A percentile compares a stretch with the other conserved stretches of the same genome.
Conservation (phyloP, 139 green algal genomes). For the Zygnema cylindricum region DNA sequence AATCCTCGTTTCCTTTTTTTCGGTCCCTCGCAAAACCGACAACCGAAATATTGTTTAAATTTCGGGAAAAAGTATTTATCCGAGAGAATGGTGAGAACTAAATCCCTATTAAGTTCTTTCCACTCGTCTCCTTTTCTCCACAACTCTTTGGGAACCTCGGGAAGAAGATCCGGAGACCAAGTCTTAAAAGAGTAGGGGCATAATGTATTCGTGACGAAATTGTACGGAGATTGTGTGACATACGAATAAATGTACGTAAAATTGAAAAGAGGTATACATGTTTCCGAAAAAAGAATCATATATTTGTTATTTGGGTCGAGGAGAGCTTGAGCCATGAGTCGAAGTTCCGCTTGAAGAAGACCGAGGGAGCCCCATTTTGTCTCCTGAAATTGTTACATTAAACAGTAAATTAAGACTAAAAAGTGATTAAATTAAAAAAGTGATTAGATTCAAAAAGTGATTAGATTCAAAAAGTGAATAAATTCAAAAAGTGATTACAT, state of each 20-base stretch:
- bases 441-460: no score
- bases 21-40: background rate
- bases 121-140: conserved; percentile 33
- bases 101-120: conserved; percentile 22
- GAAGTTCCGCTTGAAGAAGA: conserved; percentile 34
- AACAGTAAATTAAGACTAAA: no score
- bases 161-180: conserved; percentile 2
- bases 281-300: conserved; percentile 46
- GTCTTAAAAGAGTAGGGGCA: background rate
- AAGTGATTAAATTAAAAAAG: no score
- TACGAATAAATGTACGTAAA: conserved; percentile 43
- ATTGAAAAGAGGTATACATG: conserved; percentile 43
- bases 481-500: no score
- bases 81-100: background rate
- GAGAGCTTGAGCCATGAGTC: conserved; percentile 44
- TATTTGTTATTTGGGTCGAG: conserved; percentile 34
- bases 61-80: conserved; percentile 18
- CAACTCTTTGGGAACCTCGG: background rate
- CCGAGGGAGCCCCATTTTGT: background rate
- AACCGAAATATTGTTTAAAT: conserved; percentile 23
- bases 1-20: background rate
- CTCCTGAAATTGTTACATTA: no score
- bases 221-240: conserved; percentile 16
- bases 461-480: no score
- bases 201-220: conserved; percentile 12